Conservation (phyloP, 768 basidiomycete species). For the Podaxis carcinomalis region DNA sequence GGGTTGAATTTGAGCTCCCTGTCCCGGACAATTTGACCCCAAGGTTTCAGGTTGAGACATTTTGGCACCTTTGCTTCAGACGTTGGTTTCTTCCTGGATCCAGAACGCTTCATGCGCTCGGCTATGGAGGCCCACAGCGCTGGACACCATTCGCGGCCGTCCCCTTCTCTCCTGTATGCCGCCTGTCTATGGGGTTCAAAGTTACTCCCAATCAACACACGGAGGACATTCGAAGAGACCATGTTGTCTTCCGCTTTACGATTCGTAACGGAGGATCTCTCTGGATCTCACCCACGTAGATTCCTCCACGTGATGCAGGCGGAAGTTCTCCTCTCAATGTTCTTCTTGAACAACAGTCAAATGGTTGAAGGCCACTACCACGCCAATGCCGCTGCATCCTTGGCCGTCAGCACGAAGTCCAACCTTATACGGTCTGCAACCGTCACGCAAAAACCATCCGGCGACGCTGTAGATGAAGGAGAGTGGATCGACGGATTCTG, state of each 20-base stretch:
- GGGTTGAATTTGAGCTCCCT: background rate
- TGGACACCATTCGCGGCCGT: conserved; percentile 27
- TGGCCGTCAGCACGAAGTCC: conserved; percentile 33
- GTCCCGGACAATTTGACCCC: background rate
- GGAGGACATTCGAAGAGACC: conserved; percentile 24
- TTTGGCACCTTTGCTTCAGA: conserved; percentile 41
- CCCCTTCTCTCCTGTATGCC: conserved; percentile 32
- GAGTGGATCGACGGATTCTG: conserved; percentile 32
- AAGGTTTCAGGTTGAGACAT: conserved; percentile 17
- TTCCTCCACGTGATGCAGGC: conserved; percentile 43
- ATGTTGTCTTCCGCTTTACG: conserved; percentile 38
- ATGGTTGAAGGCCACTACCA: conserved; percentile 46
- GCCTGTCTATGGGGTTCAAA: conserved; percentile 35
- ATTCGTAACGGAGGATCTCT: conserved; percentile 31
- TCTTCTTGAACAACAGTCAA: conserved; percentile 44
- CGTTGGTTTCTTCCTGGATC: conserved; percentile 51
- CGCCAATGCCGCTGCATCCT: conserved; percentile 39
- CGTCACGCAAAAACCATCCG: background rate
- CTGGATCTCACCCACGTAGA: conserved; percentile 33
- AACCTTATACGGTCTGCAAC: conserved; percentile 25
- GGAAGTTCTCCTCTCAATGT: conserved; percentile 49
- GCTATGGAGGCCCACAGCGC: conserved; percentile 24
- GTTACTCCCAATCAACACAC: conserved; percentile 20
- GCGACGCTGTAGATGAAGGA: conserved; percentile 21
- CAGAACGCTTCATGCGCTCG: conserved; percentile 34